A percentile compares a stretch with the other conserved stretches of the same genome.
These are phyloP conservation scores for Dryas drummondii DNA, from an alignment of 306 rosid species.

Conservation along the genomic window DNA sequence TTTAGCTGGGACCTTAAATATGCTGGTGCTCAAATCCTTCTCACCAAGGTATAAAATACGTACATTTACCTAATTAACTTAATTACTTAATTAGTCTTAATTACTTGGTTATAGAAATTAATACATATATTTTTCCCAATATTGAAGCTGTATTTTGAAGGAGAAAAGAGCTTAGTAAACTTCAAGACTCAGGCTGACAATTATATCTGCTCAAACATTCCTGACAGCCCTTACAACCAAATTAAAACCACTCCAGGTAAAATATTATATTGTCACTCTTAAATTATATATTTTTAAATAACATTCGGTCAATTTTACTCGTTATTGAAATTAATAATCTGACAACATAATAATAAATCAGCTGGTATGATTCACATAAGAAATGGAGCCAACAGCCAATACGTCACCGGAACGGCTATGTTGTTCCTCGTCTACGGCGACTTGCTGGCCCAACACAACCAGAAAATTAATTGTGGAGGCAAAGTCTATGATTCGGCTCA, in stretches of 20 bases:
- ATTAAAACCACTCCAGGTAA: constrained; percentile 28
- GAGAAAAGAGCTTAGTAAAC: constrained; percentile 42
- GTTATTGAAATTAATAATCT: too few species aligned
- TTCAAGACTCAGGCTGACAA: constrained; percentile 66
- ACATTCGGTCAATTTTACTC: too few species aligned
- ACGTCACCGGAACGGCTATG: constrained; percentile 60
- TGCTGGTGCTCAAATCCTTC: constrained; percentile 84
- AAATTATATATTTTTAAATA: too few species aligned
- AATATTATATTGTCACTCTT: too few species aligned
- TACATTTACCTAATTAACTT: too few species aligned
- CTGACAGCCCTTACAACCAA: constrained; percentile 77
- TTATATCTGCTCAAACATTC: constrained; percentile 73
- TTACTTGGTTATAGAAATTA: too few species aligned
- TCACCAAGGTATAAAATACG: constrained; percentile 41
- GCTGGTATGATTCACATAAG: constrained; percentile 63
- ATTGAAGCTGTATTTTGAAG: constrained; percentile 55
- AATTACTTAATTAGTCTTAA: too few species aligned
- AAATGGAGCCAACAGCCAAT: constrained; percentile 90
- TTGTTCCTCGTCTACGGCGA: constrained; percentile 60
- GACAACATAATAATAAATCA: too few species aligned
- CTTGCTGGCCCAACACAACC: constrained; percentile 47
- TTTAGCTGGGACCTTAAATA: constrained; percentile 98
- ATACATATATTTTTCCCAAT: too few species aligned
- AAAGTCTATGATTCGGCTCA: constrained; percentile 32
- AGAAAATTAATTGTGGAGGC: constrained; percentile 49